Evolutionary conservation across 495 filamentous ascomycete genomes (phyloP).

Genomic region (Podospora sp.): DNA sequence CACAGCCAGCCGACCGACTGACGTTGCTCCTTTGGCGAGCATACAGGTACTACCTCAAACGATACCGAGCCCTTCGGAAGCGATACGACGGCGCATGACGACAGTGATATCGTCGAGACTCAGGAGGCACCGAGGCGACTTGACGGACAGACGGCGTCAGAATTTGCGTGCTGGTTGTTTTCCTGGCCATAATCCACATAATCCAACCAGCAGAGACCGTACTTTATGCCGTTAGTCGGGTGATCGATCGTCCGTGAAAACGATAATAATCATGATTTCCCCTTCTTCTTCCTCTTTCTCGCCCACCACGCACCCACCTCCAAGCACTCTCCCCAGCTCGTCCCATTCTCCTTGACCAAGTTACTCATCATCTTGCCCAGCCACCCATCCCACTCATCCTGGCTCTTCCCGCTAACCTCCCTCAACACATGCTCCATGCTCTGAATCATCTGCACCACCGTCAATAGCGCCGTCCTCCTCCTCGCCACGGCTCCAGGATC

Average conservation of each 20-base stretch:
- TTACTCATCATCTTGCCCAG: conserved; percentile 83
- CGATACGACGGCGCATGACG: conserved; percentile 63
- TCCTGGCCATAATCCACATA: neutral
- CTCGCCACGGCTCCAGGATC: conserved; percentile 74
- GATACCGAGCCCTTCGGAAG: conserved; percentile 84
- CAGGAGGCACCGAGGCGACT: neutral
- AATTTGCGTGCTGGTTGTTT: neutral
- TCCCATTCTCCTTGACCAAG: conserved; percentile 75
- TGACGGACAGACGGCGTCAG: neutral
- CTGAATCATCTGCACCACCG: conserved; percentile 85
- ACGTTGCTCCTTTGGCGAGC: conserved; percentile 1
- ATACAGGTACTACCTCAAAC: conserved; percentile 88
- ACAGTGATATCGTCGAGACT: neutral
- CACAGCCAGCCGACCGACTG: conserved; percentile 14
- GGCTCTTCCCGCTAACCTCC: conserved; percentile 79
- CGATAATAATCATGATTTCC: neutral
- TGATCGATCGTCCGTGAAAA: neutral
- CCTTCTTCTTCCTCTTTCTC: conserved; percentile 54
- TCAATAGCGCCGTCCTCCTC: conserved; percentile 75
- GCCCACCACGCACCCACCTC: conserved; percentile 97
- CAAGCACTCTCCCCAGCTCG: conserved; percentile 83
- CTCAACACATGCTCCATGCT: conserved; percentile 80
- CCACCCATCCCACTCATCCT: conserved; percentile 93
- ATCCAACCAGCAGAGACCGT: neutral
- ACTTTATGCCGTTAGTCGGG: too few species aligned